phyloP scores from a whole-genome alignment of 2,329 filamentous ascomycete genomes.

The Claviceps sp. region DNA sequence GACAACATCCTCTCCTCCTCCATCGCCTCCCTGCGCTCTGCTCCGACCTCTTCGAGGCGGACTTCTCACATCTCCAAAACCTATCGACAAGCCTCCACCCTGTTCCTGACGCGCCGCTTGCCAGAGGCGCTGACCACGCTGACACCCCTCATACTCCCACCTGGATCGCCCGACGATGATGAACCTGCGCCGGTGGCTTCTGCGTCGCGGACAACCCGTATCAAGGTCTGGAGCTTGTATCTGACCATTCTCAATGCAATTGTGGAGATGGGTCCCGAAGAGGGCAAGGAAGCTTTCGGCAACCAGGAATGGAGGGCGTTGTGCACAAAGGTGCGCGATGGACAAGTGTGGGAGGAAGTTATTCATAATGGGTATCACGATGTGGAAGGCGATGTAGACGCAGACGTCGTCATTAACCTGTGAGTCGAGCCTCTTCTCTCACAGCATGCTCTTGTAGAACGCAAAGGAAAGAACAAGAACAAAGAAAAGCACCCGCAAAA shows the following conservation, averaged over 20 bases:
- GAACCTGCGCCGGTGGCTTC: conserved; percentile 62
- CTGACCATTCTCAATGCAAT: conserved; percentile 86
- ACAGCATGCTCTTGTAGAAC: too few species aligned
- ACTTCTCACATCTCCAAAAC: conserved; percentile 73
- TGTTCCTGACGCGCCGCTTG: conserved; percentile 87
- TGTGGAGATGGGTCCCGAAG: conserved; percentile 75
- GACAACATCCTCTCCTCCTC: conserved; percentile 48
- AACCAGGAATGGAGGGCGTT: conserved; percentile 72
- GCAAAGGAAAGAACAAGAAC: not conserved
- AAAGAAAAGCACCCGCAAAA: not conserved
- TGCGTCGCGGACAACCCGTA: conserved; percentile 67
- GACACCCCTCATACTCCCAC: conserved; percentile 62
- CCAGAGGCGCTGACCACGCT: conserved; percentile 81
- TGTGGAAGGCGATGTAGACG: conserved; percentile 79
- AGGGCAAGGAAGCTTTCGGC: conserved; percentile 82
- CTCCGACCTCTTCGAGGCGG: conserved; percentile 45
- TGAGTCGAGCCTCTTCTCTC: conserved; percentile 27
- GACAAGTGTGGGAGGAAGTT: conserved; percentile 89
- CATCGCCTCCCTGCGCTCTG: conserved; percentile 54
- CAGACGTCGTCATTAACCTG: conserved; percentile 86
- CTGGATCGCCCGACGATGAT: conserved; percentile 32
- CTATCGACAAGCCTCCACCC: conserved; percentile 85
- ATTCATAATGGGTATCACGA: conserved; percentile 78
- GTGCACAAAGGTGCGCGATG: conserved; percentile 74
- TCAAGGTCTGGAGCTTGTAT: conserved; percentile 97